Base-by-base conservation (phyloP, 2,329 filamentous ascomycete species). In the Ophioceras dolichostomum region DNA sequence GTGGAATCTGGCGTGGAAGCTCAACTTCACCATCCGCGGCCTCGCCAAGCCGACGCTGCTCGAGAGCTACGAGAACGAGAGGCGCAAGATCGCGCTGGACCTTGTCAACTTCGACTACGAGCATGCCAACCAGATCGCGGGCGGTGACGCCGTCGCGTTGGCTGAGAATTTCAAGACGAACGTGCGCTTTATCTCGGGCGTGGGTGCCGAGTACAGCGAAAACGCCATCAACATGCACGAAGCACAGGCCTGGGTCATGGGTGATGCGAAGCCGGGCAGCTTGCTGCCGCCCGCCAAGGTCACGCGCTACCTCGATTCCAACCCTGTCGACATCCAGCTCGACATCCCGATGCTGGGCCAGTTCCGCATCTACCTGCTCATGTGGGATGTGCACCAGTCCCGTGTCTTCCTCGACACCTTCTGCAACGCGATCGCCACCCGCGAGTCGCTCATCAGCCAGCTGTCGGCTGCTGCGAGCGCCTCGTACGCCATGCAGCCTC, bases 291-390 rank as follows among this genome's bases (percentile, higher is more conserved):
- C 82, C 3, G 77, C 77, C 29, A 81, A 75, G 55, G 80, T 79
- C 14, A 82, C 79, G 1, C 70, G 83, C 20, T 86, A 80, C 51
- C 71, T 86, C 36, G 83, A 88, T 55, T 77, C 81, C 4, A 88
- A 87, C 48, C 82, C 82, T 0, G 74, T 88, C 30, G 78, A 87
- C 47, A 62, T 87, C 20, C 80, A 88, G 52, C 72, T 85, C 5
- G 83, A 87, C 49, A 83, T 87, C 32, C 83, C 83, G 2, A 72
- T 85, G 56, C 62, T 87, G 5, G 78, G 82, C 19, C 83, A 88
- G 50, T 88, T 87, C 61, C 71, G 79, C 34, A 70, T 86, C 32
- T 86, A 83, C 54, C 68, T 87, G 42, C 70, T 88, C 42, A 70
- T 76, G 42, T 74, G 72, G 49, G 67, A 83, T 47, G 63, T 84